Percentiles rank a stretch among this genome's conserved stretches.
Evolutionary conservation across 345 rosid species (phyloP).

Genomic region (Raphanus raphanistrum): DNA sequence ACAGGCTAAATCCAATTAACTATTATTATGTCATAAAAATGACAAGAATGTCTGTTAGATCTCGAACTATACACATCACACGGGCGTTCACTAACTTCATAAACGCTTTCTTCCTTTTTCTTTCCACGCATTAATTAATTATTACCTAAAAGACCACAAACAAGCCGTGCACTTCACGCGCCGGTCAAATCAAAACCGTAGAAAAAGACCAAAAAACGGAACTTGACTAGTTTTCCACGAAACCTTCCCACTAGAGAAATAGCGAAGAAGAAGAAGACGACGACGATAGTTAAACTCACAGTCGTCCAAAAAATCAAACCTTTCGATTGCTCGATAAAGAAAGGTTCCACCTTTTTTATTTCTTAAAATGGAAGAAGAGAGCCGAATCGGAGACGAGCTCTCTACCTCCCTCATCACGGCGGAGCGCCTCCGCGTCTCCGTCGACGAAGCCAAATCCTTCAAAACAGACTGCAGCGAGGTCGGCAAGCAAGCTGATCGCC

Average conservation of each 20-base stretch:
- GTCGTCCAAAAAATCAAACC: not conserved
- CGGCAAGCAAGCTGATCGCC: conserved; percentile 59
- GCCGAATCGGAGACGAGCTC: conserved; percentile 59
- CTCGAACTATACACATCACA: not conserved
- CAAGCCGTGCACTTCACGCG: conserved; percentile 28
- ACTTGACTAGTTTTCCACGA: conserved; percentile 4
- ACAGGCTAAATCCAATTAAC: not conserved
- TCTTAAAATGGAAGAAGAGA: conserved; percentile 49
- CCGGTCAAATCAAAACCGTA: conserved; percentile 28
- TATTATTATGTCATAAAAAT: not conserved
- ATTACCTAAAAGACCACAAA: conserved; percentile 7
- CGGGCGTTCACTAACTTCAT: not conserved
- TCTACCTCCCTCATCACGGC: conserved; percentile 50
- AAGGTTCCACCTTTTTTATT: not conserved
- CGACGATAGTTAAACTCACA: not conserved
- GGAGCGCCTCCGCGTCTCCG: conserved; percentile 62
- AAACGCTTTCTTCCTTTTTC: not conserved
- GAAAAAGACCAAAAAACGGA: conserved; percentile 10
- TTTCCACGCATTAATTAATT: conserved; percentile 9
- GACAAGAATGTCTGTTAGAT: conserved; percentile 5
- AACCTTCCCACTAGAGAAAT: not conserved
- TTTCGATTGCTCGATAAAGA: not conserved
- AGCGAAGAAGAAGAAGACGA: conserved; percentile 22
- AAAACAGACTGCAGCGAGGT: conserved; percentile 58
- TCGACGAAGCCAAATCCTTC: conserved; percentile 60